Base-by-base conservation (phyloP, 495 filamentous ascomycete species). In the Hypoxylon crocopeplum region DNA sequence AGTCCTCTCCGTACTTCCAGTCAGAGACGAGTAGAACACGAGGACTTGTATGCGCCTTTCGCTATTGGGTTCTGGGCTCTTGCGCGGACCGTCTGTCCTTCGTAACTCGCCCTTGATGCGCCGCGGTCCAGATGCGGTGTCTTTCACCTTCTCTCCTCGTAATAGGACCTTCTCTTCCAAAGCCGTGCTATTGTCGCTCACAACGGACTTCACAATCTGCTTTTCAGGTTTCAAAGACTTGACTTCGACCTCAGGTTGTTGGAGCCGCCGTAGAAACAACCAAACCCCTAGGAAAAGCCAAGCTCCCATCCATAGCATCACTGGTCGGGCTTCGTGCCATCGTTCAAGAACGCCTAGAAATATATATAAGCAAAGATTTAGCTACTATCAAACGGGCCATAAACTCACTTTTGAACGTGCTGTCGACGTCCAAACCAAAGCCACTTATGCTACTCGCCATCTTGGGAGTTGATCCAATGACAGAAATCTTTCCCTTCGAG, bases 11-110 rank as follows among this genome's bases (percentile, higher is more conserved):
- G 93, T 97, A 29, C 81, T 88, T 11, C 83, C 88, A 15, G 88
- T 93, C 55, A 97, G 75, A 6, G 92, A 94, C 5, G 90, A 92
- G 71, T 84, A 98, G 77, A 97, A 97, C 2, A 97, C 78, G 16
- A 96, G 73, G 1, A 87, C 81, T 67, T 96, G 92, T 30, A 96
- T 85, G 46, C 73, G 50, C 30, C 33, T 64, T 37, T 69, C 50
- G 17, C 34, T 58, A 38, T 67, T 57, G 40, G 30, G 8, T 34
- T 13, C 49, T 51, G 7, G 29, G 30, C 10, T 34, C 48, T 27
- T 53, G 34, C 36, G 67, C 56, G 53, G 58, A 2, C 36, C 42
- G 12, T 69, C 68, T 7, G 59, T 39, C 48, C 68, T 79, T 27
- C 62, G 67, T 49, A 70, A 34, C 39, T 75, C 77, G 22, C 82